Evolutionary conservation across 1,284 basidiomycete genomes (phyloP), one percentile per base, ranked within the genome.

Genomic region (Sanghuangporus sanghuang): DNA sequence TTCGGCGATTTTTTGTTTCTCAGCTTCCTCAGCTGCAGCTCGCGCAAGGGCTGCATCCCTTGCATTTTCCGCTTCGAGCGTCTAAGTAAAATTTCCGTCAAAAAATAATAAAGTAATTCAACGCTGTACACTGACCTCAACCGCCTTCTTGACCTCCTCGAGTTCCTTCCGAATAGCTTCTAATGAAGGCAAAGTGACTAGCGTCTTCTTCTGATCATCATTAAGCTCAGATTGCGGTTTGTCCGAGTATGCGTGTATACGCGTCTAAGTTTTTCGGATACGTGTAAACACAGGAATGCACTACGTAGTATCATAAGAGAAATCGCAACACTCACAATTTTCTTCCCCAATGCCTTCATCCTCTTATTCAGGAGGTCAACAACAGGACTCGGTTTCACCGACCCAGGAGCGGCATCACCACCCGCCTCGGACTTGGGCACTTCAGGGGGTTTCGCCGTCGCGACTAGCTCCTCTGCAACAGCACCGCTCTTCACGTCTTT

Each of bases 131-230:
- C 79, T 46, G 61, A 92, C 93, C 83, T 95, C 91, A 67, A 94
- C 81, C 48, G 81, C 83, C 73, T 90, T 92, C 74, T 87, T 89
- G 49, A 94, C 82, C 66, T 94, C 92, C 52, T 85, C 86, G 14
- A 95, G 77, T 70, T 95, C 93, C 69, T 90, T 91, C 68, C 85
- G 81, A 27, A 86, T 78, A 5, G 86, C 89, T 71, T 95, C 92
- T 44, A 95, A 79, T 9, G 79, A 78, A 5, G 93, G 84, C 48
- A 95, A 81, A 23, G 83, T 85, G 66, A 84, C 87, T 59, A 94
- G 70, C 0, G 82, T 81, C 38, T 86, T 83, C 68, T 81, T 87
- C 76, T 95, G 93, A 74, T 95, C 93, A 32, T 92, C 90, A 69
- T 95, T 92, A 60, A 95, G 81, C 68, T 87, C 86, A 54, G 85